These are phyloP conservation scores for Huntiella moniliformis DNA, from an alignment of 2,329 filamentous ascomycete genomes.

Conservation along the genomic window DNA sequence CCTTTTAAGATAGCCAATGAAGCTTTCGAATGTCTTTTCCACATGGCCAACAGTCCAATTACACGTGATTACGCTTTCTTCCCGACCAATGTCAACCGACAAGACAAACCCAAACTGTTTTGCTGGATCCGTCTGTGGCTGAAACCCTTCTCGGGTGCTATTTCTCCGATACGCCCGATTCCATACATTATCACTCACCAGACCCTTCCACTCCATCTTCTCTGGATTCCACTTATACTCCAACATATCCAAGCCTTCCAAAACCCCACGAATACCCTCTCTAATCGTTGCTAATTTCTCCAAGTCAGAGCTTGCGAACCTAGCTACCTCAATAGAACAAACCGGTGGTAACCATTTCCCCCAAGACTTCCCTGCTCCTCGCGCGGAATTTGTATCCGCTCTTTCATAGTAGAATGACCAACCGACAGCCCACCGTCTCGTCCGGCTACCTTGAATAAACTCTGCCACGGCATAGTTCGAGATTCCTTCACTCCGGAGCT, in stretches of 20 bases:
- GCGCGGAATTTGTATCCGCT: conserved; percentile 31
- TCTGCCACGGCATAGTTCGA: conserved; percentile 65
- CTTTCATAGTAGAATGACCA: conserved; percentile 65
- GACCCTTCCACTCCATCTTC: conserved; percentile 40
- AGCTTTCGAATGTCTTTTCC: conserved; percentile 13
- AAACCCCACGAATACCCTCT: conserved; percentile 22
- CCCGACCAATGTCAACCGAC: too few species aligned
- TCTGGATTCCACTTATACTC: conserved; percentile 44
- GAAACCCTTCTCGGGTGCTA: conserved; percentile 14
- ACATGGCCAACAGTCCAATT: conserved; percentile 16
- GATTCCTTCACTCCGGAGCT: conserved; percentile 36
- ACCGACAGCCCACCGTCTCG: conserved; percentile 67
- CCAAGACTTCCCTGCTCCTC: conserved; percentile 22
- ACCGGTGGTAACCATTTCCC: conserved; percentile 25
- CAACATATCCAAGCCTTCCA: conserved; percentile 37
- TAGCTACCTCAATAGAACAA: conserved; percentile 24
- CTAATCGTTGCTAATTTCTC: conserved; percentile 20
- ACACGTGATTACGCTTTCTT: too few species aligned
- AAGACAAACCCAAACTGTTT: too few species aligned
- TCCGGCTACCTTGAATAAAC: conserved; percentile 60
- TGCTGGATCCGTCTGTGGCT: too few species aligned
- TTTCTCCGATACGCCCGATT: conserved; percentile 37
- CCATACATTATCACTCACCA: conserved; percentile 48
- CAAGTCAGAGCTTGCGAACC: conserved; percentile 26
- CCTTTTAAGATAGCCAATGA: too few species aligned